phyloP scores from a whole-genome alignment of 257 asterid genomes.

The Orobanche coerulescens region DNA sequence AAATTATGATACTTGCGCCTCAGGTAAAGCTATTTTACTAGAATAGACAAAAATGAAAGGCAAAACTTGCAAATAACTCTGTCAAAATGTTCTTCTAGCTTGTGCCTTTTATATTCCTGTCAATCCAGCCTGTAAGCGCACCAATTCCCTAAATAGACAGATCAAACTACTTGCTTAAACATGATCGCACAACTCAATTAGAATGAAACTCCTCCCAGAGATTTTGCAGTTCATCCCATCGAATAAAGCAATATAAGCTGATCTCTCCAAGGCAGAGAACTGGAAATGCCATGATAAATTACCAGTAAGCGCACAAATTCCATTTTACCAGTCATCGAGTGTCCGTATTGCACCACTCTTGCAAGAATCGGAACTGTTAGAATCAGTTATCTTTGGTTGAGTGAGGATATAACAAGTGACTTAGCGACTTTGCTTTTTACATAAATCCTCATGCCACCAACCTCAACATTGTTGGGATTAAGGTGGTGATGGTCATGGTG shows the following conservation, averaged over 20 bases:
- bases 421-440: too few relatives aligned
- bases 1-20: conserved; percentile 4
- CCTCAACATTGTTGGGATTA: too few relatives aligned
- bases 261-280: background rate
- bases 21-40: conserved; percentile 1
- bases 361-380: background rate
- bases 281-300: background rate
- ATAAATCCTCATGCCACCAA: too few relatives aligned
- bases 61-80: background rate
- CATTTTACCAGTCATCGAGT: background rate
- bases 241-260: background rate
- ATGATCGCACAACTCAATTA: background rate
- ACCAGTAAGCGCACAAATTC: background rate
- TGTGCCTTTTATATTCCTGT: conserved; percentile 1
- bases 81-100: conserved; percentile 1
- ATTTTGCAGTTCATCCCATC: conserved; percentile 12
- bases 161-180: background rate
- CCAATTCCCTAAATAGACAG: background rate
- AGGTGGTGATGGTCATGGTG: too few relatives aligned
- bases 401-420: background rate
- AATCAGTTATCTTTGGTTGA: background rate
- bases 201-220: background rate
- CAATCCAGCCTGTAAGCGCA: background rate
- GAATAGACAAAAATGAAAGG: background rate
- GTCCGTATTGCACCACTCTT: background rate